Evolutionary conservation across 2,329 filamentous ascomycete genomes (phyloP).

Genomic region (Cladosporium phlei): DNA sequence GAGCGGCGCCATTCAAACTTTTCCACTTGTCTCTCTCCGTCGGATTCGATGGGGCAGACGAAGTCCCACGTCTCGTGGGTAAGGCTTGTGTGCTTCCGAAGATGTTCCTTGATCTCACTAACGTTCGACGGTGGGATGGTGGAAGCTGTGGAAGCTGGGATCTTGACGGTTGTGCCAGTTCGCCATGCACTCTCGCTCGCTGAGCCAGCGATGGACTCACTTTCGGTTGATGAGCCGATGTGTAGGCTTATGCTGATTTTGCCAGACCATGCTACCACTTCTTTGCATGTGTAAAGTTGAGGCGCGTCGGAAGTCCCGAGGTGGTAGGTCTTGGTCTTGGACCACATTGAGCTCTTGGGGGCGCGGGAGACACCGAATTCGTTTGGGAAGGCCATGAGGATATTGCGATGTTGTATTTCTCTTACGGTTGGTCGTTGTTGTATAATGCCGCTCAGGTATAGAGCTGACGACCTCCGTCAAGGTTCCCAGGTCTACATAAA

Average conservation of each 20-base stretch:
- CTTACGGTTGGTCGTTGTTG: too few species aligned
- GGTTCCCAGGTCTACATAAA: too few species aligned
- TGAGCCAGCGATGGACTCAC: not conserved
- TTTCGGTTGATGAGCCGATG: not conserved
- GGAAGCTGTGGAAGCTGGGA: not conserved
- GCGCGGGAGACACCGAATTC: not conserved
- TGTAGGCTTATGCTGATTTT: not conserved
- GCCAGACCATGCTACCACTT: not conserved
- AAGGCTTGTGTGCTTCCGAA: not conserved
- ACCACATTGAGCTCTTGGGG: not conserved
- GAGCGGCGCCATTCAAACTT: constrained; percentile 19
- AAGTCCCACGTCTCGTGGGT: constrained; percentile 4
- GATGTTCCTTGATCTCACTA: not conserved
- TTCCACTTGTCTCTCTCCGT: constrained; percentile 6
- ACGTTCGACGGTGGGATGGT: not conserved
- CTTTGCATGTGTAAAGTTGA: not conserved
- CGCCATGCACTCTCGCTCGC: not conserved
- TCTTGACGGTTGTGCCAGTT: not conserved
- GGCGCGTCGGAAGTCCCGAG: not conserved
- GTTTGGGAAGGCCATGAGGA: not conserved
- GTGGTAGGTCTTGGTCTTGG: not conserved
- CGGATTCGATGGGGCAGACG: not conserved
- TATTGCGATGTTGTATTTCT: too few species aligned
- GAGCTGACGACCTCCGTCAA: too few species aligned
- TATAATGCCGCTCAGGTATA: too few species aligned